Conservation (phyloP, 805 yeast species). For the Torulaspora quercuum region DNA sequence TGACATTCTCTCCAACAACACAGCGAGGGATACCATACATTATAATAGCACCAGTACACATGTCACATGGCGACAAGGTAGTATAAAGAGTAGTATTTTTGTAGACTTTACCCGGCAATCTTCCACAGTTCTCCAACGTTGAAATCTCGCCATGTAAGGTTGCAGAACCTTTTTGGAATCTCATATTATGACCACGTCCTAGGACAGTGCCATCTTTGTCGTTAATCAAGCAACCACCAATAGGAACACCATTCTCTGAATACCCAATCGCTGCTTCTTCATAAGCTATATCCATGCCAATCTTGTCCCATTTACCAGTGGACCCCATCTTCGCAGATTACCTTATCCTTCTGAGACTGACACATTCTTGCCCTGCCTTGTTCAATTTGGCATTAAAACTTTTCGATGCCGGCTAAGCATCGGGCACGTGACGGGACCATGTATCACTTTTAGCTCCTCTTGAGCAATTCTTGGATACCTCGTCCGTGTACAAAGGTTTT, state of each 20-base stretch:
- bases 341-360: too few species aligned
- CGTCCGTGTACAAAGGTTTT: too few species aligned
- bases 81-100: constrained; percentile 88
- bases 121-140: constrained; percentile 85
- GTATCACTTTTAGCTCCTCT: too few species aligned
- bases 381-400: too few species aligned
- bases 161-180: constrained; percentile 81
- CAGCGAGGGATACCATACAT: constrained; percentile 85
- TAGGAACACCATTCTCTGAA: constrained; percentile 88
- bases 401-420: too few species aligned
- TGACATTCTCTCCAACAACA: constrained; percentile 85
- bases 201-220: constrained; percentile 70
- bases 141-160: constrained; percentile 91
- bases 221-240: constrained; percentile 44
- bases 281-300: constrained; percentile 65
- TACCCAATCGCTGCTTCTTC: constrained; percentile 68
- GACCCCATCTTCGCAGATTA: constrained; percentile 1
- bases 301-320: constrained; percentile 46
- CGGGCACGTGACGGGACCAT: too few species aligned
- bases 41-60: constrained; percentile 93
- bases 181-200: constrained; percentile 86
- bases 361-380: too few species aligned
- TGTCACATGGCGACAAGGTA: constrained; percentile 86
- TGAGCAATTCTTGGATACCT: too few species aligned
- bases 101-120: constrained; percentile 75